phyloP scores from a whole-genome alignment of 2,329 filamentous ascomycete genomes.

The Phyllosticta capitalensis region DNA sequence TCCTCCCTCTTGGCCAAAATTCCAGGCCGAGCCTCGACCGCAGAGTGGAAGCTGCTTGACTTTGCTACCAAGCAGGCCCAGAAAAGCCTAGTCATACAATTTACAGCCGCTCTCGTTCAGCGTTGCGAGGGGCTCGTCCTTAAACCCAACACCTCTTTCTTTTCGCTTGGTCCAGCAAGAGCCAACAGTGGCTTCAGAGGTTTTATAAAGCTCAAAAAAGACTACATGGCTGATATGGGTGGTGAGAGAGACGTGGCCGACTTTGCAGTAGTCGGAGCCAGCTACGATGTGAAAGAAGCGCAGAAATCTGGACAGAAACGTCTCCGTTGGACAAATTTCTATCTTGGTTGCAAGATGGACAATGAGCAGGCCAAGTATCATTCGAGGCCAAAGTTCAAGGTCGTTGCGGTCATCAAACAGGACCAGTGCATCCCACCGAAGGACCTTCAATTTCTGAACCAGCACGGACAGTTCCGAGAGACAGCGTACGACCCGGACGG shows the following conservation, averaged over 20 bases:
- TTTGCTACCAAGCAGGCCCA: slow-evolving; percentile 47
- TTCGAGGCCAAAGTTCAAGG: slow-evolving; percentile 50
- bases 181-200: slow-evolving; percentile 12
- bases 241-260: slow-evolving; percentile 60
- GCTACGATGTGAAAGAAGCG: slow-evolving; percentile 57
- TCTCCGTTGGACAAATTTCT: slow-evolving; percentile 70
- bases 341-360: slow-evolving; percentile 67
- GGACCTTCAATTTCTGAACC: slow-evolving; percentile 36
- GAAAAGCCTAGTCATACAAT: slow-evolving; percentile 47
- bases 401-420: slow-evolving; percentile 49
- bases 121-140: slow-evolving; percentile 71
- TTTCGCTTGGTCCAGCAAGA: slow-evolving; percentile 31
- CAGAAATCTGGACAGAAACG: slow-evolving; percentile 44
- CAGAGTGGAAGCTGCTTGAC: slow-evolving; percentile 57
- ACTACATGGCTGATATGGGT: slow-evolving; percentile 69
- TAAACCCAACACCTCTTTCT: slow-evolving; percentile 73
- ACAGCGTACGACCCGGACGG: slow-evolving; percentile 19
- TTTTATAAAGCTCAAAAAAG: slow-evolving; percentile 80
- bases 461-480: slow-evolving; percentile 29
- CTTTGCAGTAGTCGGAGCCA: slow-evolving; percentile 68
- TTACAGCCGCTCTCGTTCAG: slow-evolving; percentile 56
- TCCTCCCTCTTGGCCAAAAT: slow-evolving; percentile 45
- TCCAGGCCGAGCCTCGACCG: slow-evolving; percentile 56
- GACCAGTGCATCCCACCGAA: slow-evolving; percentile 37
- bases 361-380: slow-evolving; percentile 44